These are phyloP conservation scores for Schizochytrium sp. DNA, from an alignment of 108 stramenopile species.

Conservation along the genomic window DNA sequence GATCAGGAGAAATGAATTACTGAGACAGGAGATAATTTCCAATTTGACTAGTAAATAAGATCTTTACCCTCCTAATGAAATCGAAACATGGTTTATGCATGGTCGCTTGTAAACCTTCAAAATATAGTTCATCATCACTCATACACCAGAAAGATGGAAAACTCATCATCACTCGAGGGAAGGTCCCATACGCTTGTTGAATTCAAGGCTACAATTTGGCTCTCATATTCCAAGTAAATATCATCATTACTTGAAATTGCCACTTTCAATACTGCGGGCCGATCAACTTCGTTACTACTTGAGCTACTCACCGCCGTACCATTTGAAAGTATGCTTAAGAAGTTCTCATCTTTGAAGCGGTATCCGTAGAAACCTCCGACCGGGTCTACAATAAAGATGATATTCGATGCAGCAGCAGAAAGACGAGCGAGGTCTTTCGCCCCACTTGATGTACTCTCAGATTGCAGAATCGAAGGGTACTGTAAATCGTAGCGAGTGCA, in stretches of 20 bases:
- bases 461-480: neutral
- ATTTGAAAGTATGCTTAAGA: neutral
- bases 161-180: too few relatives aligned
- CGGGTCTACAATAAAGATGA: conserved; percentile 1
- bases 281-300: neutral
- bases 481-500: neutral
- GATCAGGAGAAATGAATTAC: too few relatives aligned
- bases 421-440: neutral
- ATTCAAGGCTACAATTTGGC: too few relatives aligned
- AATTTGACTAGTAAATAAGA: too few relatives aligned
- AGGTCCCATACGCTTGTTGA: too few relatives aligned
- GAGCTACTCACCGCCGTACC: neutral
- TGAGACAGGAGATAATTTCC: too few relatives aligned
- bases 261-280: neutral
- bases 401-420: neutral
- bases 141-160: too few relatives aligned
- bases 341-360: neutral
- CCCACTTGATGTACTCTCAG: neutral
- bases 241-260: neutral
- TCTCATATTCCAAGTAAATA: neutral
- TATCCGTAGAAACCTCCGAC: neutral
- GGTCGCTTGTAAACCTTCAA: too few relatives aligned
- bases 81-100: too few relatives aligned
- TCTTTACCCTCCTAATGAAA: too few relatives aligned
- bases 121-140: too few relatives aligned